These are phyloP conservation scores for Hymenoscyphus repandus DNA, from an alignment of 2,329 filamentous ascomycete species.

Conservation along the genomic window DNA sequence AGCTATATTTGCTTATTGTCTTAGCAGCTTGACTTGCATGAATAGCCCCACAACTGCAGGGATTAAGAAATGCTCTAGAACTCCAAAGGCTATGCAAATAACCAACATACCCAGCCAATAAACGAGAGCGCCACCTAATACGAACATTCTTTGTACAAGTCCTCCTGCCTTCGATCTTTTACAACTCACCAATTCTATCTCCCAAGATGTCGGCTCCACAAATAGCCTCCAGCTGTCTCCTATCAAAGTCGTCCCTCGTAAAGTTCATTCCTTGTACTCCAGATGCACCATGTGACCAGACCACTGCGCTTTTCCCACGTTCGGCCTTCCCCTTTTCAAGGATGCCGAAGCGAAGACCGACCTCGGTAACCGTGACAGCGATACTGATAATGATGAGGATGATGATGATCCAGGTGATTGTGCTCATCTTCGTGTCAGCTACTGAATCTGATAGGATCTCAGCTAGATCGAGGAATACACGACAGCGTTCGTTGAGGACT, in stretches of 20 bases:
- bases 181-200: conserved; percentile 21
- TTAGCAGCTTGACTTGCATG: no score
- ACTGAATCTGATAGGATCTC: conserved; percentile 92
- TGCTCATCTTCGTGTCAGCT: conserved; percentile 90
- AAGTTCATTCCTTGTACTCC: conserved; percentile 19
- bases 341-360: conserved; percentile 78
- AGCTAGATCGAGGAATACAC: conserved; percentile 92
- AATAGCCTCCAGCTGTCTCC: conserved; percentile 26
- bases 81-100: not conserved
- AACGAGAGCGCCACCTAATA: not conserved
- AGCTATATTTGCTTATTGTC: no score
- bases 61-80: no score
- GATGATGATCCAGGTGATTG: conserved; percentile 97
- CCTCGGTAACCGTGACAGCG: conserved; percentile 83
- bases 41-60: no score
- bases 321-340: conserved; percentile 39
- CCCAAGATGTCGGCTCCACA: conserved; percentile 26
- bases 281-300: not conserved
- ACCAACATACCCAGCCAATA: conserved; percentile 5
- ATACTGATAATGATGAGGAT: conserved; percentile 88
- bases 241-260: conserved; percentile 25
- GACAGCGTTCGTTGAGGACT: conserved; percentile 93
- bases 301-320: not conserved
- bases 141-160: not conserved
- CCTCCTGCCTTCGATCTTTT: not conserved